These are phyloP conservation scores for Claviceps pazoutovae DNA, from an alignment of 2,329 filamentous ascomycete species.

Conservation along the genomic window DNA sequence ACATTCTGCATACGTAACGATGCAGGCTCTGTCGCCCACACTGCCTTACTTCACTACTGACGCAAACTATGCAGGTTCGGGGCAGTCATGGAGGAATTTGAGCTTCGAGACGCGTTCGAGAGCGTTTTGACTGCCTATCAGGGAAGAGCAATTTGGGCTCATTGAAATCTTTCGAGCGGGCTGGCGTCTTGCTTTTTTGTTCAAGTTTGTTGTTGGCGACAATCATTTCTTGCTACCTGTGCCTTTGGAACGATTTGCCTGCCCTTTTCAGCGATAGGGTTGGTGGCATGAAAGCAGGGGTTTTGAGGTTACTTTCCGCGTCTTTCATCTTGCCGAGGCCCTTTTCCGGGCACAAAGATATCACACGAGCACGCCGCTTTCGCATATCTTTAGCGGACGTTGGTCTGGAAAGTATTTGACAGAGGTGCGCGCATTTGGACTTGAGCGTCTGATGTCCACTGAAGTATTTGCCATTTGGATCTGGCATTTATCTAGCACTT, in stretches of 20 bases:
- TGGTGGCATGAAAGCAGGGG: not conserved
- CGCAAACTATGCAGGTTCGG: constrained; percentile 33
- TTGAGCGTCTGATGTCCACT: not conserved
- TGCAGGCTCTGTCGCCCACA: not conserved
- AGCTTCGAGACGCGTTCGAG: constrained; percentile 64
- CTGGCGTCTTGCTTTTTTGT: not conserved
- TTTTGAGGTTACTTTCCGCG: not conserved
- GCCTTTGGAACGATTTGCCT: not conserved
- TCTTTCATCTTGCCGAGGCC: not conserved
- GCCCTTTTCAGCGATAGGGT: not conserved
- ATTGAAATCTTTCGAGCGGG: not conserved
- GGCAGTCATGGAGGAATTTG: constrained; percentile 51
- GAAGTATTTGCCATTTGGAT: too few relatives aligned
- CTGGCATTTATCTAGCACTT: too few relatives aligned
- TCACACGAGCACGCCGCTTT: not conserved
- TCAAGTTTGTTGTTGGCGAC: not conserved
- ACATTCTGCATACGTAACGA: not conserved
- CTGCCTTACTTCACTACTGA: not conserved
- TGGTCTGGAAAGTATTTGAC: not conserved
- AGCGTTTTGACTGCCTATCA: constrained; percentile 29
- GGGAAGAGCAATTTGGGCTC: constrained; percentile 8
- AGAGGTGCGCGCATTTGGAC: not conserved
- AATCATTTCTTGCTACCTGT: not conserved
- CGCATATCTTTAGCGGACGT: not conserved
- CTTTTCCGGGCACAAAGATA: not conserved